Conservation (phyloP, 2,329 filamentous ascomycete genomes). For the Pseudodiploospora longispora region DNA sequence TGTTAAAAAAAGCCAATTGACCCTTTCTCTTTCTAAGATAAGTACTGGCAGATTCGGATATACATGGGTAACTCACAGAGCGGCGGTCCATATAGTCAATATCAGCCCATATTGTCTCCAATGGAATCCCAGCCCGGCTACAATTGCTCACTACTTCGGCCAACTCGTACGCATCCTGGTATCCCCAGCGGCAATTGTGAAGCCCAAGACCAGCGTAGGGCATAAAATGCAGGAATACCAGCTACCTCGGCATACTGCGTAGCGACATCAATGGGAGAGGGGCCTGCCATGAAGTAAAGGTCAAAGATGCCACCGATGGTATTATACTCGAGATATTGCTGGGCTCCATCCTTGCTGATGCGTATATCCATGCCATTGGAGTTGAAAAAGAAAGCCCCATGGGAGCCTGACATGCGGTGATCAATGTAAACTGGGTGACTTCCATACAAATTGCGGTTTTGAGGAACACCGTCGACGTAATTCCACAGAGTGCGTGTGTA, state of each 20-base stretch:
- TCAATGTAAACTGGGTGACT: constrained; percentile 71
- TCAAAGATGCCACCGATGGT: constrained; percentile 69
- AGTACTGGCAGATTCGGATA: background rate
- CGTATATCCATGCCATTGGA: constrained; percentile 72
- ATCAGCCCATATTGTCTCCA: constrained; percentile 47
- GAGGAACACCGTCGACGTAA: constrained; percentile 53
- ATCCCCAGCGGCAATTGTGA: constrained; percentile 58
- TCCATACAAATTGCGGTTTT: constrained; percentile 61
- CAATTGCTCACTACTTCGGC: constrained; percentile 63
- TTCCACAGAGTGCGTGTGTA: constrained; percentile 65
- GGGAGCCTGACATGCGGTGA: constrained; percentile 48
- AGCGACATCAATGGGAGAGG: constrained; percentile 48
- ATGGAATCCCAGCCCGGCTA: constrained; percentile 53
- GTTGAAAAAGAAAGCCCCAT: constrained; percentile 64
- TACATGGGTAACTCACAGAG: constrained; percentile 7
- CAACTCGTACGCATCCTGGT: constrained; percentile 55
- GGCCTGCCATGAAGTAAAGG: constrained; percentile 57
- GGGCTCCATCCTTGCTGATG: constrained; percentile 52
- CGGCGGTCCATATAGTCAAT: constrained; percentile 30
- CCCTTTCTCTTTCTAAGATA: background rate
- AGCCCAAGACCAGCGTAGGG: constrained; percentile 56
- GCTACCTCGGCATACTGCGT: constrained; percentile 51
- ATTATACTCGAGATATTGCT: constrained; percentile 69
- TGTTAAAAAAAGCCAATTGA: background rate
- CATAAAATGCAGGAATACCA: constrained; percentile 50